Base-by-base conservation (phyloP, 202 grass and related monocot genomes). In the Bolboschoenoplectus hybrid region DNA sequence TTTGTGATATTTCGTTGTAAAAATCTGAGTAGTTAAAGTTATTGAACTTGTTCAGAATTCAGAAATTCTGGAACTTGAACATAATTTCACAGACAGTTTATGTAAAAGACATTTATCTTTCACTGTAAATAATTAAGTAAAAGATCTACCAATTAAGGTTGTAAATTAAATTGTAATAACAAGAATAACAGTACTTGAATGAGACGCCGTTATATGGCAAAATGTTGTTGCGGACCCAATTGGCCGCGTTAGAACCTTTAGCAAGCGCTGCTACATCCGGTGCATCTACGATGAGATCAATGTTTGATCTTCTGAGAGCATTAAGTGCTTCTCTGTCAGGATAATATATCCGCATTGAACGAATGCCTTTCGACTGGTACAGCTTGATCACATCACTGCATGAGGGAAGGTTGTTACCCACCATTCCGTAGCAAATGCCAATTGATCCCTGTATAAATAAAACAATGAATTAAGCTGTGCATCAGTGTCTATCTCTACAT, bases 341-440 rank as follows among this genome's bases (percentile, higher is more conserved):
- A 32, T 4, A 16, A 47, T 88, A 91, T 19, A 91, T 67, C 3
- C 86, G 74, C 86, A 91, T 88, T 6, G 49, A 7, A 26, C 4
- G 2, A 72, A 88, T 91, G 5, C 76, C 63, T 2, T 84, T 88
- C n/a, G 75, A 78, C 13, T 19, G 50, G 86, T 88, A 91, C 34
- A 91, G 67, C 55, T 72, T 14, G 36, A 88, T 83, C 6, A 91
- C 83, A 13, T 88, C 50, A 17, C n/a, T 46, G 14, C 47, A 38
- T 20, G 63, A 2, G 0, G 89, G 89, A 5, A 91, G 83, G 67
- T 88, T 73, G 58, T 80, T 35, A 39, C 86, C 86, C 7, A 69
- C 9, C 70, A 13, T 50, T 32, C 84, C 84, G 36, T 86, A 86
- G 57, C 84, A 86, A 7, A 86, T 49, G 16, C 84, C 84, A 46